Evolutionary conservation across 2,329 filamentous ascomycete species (phyloP), one percentile per base, ranked within the genome.

Genomic region (Apiospora kogelbergensis): DNA sequence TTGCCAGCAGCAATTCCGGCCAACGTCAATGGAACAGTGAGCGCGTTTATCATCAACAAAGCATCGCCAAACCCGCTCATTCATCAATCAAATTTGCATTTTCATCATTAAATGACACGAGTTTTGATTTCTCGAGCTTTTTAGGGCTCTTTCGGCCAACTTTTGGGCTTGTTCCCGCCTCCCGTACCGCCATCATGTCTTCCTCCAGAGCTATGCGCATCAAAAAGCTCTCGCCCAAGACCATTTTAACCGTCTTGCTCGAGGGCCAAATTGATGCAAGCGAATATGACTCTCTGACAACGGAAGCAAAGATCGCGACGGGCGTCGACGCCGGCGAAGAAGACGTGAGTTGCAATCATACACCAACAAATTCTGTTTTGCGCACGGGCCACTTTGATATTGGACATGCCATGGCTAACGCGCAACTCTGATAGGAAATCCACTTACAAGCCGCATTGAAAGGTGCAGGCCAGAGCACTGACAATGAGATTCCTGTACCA

Each of bases 241-340:
- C 94, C 80, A 90, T 90, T 76, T 90, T 98, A 78, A 91, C 91
- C 70, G 91, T 99, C 76, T 88, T 98, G 78, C 90, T 92, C 80
- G 95, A 98, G 84, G 88, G 94, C 81, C 93, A 98, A 79, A 92
- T 98, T 82, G 94, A 98, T 79, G 87, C 91, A 78, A 88, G 86
- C 77, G 89, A 94, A 82, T 97, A 98, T 81, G 93, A 97, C 83
- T 89, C 93, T 76, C 90, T 95, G 79, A 92, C 92, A 75, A 91
- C 92, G 80, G 88, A 93, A 89, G 85, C 90, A 86, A 83, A 93
- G 91, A 94, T 98, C 79, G 94, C 96, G 79, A 98, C 95, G 74
- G 96, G 96, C 82, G 96, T 99, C 76, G 96, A 99, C 83, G 95
- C 97, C 80, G 93, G 91, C 73, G 96, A 99, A 84, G 95, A 98